Evolutionary conservation across 225 moss, liverwort and hornwort species (phyloP).

Genomic region (Physcomitrium patens): DNA sequence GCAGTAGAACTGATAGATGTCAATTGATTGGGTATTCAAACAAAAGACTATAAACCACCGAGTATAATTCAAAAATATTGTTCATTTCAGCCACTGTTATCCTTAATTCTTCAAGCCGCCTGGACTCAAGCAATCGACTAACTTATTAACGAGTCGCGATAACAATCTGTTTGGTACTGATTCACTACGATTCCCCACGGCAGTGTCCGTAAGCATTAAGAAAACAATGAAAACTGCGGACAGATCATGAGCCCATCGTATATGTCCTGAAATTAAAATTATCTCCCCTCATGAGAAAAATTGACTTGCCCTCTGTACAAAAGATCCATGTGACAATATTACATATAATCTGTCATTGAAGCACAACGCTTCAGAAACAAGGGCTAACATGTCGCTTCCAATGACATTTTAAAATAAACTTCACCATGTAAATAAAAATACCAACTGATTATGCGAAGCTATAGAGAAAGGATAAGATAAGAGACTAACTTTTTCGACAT

Average conservation of each 20-base stretch:
- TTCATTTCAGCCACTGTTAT: neutral
- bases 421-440: conserved; percentile 1
- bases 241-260: neutral
- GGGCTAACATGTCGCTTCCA: neutral
- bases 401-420: conserved; percentile 9
- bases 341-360: conserved; percentile 13
- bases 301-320: neutral
- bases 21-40: neutral
- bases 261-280: neutral
- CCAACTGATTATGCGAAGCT: neutral
- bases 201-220: neutral
- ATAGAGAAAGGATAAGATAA: conserved; percentile 14
- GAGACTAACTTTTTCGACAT: conserved; percentile 19
- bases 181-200: neutral
- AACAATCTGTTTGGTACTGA: conserved; percentile 9
- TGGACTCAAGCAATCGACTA: neutral
- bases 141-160: neutral
- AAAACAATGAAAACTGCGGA: neutral
- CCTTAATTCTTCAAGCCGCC: neutral
- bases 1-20: neutral
- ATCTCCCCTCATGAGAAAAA: neutral
- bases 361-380: conserved; percentile 14
- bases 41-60: no score
- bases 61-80: neutral
- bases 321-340: neutral